Evolutionary conservation across 2,329 filamentous ascomycete genomes (phyloP).

Genomic region (Cladosporium cucumerinum): DNA sequence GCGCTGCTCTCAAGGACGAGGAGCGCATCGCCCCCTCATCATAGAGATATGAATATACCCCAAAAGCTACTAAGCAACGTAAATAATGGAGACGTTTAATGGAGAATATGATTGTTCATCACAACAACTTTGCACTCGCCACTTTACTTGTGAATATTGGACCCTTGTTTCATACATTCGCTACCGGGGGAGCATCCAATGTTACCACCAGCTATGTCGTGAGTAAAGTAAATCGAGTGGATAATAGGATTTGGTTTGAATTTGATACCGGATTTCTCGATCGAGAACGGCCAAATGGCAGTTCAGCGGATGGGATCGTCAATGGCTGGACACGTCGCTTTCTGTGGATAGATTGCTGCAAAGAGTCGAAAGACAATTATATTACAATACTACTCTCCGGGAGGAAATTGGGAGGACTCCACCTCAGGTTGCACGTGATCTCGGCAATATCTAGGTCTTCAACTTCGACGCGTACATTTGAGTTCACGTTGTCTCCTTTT

Average conservation of each 20-base stretch:
- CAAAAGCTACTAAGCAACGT: background rate
- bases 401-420: background rate
- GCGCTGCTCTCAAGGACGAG: constrained; percentile 15
- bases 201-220: background rate
- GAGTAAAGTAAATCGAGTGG: background rate
- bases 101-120: background rate
- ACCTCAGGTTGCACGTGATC: background rate
- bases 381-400: background rate
- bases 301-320: background rate
- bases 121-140: background rate
- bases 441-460: background rate
- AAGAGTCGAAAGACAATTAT: background rate
- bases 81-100: constrained; percentile 7
- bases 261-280: background rate
- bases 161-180: no score
- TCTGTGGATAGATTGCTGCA: background rate
- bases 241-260: background rate
- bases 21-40: background rate
- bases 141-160: background rate
- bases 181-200: background rate
- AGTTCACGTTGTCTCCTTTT: background rate
- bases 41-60: background rate
- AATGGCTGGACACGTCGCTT: background rate
- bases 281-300: background rate
- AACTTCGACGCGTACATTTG: background rate